Evolutionary conservation across 371 early-diverging fungal species (phyloP), one percentile per base, ranked within the genome.

Genomic region (Syncephalastrum racemosum): DNA sequence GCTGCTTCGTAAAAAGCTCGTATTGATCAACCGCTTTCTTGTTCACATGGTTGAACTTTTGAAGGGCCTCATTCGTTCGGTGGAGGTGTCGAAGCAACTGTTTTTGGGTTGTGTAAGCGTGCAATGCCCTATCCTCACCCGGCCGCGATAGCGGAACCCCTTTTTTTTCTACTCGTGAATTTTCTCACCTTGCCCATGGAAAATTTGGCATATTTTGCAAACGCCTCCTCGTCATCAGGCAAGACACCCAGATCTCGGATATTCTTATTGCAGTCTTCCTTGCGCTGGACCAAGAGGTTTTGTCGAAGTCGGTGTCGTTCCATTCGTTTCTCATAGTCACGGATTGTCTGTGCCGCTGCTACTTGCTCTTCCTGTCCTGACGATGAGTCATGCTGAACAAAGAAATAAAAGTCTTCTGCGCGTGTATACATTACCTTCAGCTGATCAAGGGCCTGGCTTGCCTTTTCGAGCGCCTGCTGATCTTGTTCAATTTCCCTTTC

Each of bases 21-120:
- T 90, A 96, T 75, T 99, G 99, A 73, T 99, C 98, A 72, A 90
- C 90, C 7, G 99, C 99, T 72, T 95, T 96, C 73, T 95, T 96
- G 82, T 99, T 99, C 55, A 99, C 96, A 64, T 97, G 97, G 16
- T 88, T 84, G 64, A 87, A 96, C 69, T 88, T 85, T 57, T 93
- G 92, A 27, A 97, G 73, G 15, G 75, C 80, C 54, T 95, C 95
- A 62, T 95, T 95, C 51, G 86, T 83, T 47, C 81, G 80, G 64
- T 93, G 91, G 46, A 99, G 81, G 53, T 79, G 73, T 60, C 83
- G 85, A 39, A 94, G 63, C 18, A 95, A 53, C 76, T 79, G 59
- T 7, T 12, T 24, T n/a, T 31, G 36, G 36, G 36, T 31, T 31
- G 36, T 31, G 36, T 31, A 31, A 31, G 36, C 36, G 12, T 31